Conservation (phyloP, 352 stramenopile genomes). For the Globisporangium middletonii region DNA sequence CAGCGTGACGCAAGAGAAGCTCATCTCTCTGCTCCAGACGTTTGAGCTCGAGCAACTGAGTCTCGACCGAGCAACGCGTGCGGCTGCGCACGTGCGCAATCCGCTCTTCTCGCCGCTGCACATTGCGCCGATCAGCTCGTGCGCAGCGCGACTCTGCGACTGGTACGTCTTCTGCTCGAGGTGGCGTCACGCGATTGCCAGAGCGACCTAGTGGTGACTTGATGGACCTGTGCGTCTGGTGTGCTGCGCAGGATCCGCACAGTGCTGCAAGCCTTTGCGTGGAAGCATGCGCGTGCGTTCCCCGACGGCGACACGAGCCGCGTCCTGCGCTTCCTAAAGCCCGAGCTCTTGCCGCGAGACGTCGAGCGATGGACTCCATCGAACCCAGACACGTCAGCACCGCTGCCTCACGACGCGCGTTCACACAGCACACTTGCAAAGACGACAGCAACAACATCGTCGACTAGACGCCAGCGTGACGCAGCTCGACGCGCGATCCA, state of each 20-base stretch:
- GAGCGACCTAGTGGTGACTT: too few relatives aligned
- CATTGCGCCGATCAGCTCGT: conserved; percentile 78
- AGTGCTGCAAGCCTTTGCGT: conserved; percentile 61
- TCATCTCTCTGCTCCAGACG: conserved; percentile 36
- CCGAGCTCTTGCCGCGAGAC: conserved; percentile 30
- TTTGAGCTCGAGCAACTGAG: conserved; percentile 40
- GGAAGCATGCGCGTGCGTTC: conserved; percentile 38
- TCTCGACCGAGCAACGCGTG: conserved; percentile 23
- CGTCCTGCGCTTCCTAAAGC: conserved; percentile 46
- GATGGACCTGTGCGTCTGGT: neutral
- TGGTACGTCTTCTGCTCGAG: conserved; percentile 36
- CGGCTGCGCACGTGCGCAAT: conserved; percentile 53
- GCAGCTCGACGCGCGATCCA: conserved; percentile 51
- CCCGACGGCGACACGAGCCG: conserved; percentile 31
- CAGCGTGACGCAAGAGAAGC: conserved; percentile 57
- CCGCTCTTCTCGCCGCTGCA: conserved; percentile 53
- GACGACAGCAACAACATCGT: neutral
- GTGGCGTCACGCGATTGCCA: neutral
- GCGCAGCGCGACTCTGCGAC: conserved; percentile 86
- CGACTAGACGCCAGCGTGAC: conserved; percentile 14
- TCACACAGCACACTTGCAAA: neutral
- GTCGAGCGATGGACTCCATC: too few relatives aligned
- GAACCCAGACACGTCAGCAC: too few relatives aligned
- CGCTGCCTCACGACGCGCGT: neutral
- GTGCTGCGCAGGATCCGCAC: conserved; percentile 36